A percentile compares a stretch with the other conserved stretches of the same genome.
Evolutionary conservation across 2,329 filamentous ascomycete species (phyloP).

Genomic region (Cladosporium cucumerinum): DNA sequence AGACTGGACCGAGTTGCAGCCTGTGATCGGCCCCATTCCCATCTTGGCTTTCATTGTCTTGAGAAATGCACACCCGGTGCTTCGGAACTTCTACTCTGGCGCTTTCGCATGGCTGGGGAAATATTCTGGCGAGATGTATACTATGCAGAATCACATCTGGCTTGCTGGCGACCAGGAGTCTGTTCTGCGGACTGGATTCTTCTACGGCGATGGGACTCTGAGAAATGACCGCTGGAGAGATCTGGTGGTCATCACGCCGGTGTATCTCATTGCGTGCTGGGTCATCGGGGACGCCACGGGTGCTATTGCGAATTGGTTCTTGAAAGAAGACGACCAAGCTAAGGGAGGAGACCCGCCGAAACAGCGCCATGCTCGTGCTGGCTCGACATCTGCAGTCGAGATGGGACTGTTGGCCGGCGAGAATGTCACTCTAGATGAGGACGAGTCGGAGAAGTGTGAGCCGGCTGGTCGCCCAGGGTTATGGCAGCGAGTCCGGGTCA

Average conservation of each 20-base stretch:
- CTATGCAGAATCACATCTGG: constrained; percentile 61
- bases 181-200: constrained; percentile 41
- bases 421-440: constrained; percentile 4
- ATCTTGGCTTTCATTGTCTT: constrained; percentile 53
- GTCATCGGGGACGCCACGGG: constrained; percentile 38
- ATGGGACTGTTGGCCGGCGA: constrained; percentile 22
- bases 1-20: constrained; percentile 51
- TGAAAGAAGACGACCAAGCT: constrained; percentile 22
- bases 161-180: constrained; percentile 58
- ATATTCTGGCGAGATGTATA: constrained; percentile 58
- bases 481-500: neutral
- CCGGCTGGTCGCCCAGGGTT: neutral
- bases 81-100: constrained; percentile 45
- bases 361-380: neutral
- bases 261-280: constrained; percentile 46
- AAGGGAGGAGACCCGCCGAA: neutral
- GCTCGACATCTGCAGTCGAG: constrained; percentile 17
- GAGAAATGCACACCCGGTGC: constrained; percentile 46
- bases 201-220: constrained; percentile 29
- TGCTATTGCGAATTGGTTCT: constrained; percentile 39
- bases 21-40: constrained; percentile 54
- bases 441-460: constrained; percentile 1
- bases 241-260: constrained; percentile 38
- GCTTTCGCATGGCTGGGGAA: constrained; percentile 55
- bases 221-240: constrained; percentile 36